phyloP scores from a whole-genome alignment of 768 basidiomycete species.

The Phylloporus rhodoxanthus region DNA sequence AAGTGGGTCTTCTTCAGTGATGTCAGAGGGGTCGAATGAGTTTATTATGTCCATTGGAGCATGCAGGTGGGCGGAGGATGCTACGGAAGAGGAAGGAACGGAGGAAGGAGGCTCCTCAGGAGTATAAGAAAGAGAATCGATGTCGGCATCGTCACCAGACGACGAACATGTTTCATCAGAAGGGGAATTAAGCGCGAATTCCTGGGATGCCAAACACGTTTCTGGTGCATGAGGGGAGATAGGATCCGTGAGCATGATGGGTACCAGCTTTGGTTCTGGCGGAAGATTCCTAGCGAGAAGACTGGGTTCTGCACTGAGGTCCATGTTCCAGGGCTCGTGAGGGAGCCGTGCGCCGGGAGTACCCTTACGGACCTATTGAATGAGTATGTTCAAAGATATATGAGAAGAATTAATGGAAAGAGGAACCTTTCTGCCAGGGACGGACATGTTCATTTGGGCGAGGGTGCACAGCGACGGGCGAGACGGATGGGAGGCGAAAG shows the following conservation, averaged over 20 bases:
- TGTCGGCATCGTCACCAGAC: slow-evolving; percentile 23
- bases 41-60: slow-evolving; percentile 16
- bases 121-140: slow-evolving; percentile 30
- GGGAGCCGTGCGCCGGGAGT: slow-evolving; percentile 39
- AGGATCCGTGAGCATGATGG: neutral
- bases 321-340: slow-evolving; percentile 38
- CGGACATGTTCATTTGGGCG: slow-evolving; percentile 30
- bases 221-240: neutral
- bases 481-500: slow-evolving; percentile 37
- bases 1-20: slow-evolving; percentile 25
- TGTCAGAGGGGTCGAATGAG: slow-evolving; percentile 9
- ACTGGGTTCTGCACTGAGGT: slow-evolving; percentile 15
- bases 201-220: slow-evolving; percentile 6
- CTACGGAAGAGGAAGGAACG: slow-evolving; percentile 40
- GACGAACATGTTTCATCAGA: slow-evolving; percentile 20
- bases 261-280: neutral
- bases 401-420: neutral
- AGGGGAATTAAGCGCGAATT: slow-evolving; percentile 5
- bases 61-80: slow-evolving; percentile 29
- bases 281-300: neutral
- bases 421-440: slow-evolving; percentile 34
- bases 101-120: slow-evolving; percentile 30
- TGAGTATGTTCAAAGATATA: neutral
- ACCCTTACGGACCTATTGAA: slow-evolving; percentile 35
- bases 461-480: slow-evolving; percentile 38